Evolutionary conservation across 1,139 yeast species (phyloP).

Genomic region (Hansenula lynferdii): DNA sequence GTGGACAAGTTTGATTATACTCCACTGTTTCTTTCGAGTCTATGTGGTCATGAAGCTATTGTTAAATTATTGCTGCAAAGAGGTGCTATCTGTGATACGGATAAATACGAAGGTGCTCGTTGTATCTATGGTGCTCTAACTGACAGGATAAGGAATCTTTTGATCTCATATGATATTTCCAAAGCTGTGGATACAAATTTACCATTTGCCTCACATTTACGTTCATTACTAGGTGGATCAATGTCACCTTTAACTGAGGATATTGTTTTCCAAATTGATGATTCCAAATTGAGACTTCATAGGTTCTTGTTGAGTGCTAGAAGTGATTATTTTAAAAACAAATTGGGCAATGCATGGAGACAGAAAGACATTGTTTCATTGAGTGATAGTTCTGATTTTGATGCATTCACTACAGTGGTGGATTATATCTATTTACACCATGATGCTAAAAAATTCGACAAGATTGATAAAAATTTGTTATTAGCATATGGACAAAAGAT

Average conservation of each 20-base stretch:
- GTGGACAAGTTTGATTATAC: conserved; percentile 73
- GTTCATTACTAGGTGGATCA: conserved; percentile 32
- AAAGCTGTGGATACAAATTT: conserved; percentile 65
- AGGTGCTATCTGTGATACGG: conserved; percentile 77
- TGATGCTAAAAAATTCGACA: conserved; percentile 29
- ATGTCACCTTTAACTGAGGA: conserved; percentile 21
- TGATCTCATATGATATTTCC: conserved; percentile 60
- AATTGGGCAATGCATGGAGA: conserved; percentile 20
- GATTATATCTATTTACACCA: conserved; percentile 50
- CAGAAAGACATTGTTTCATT: conserved; percentile 13
- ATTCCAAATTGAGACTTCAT: conserved; percentile 23
- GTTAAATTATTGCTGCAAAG: conserved; percentile 54
- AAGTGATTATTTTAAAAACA: conserved; percentile 24
- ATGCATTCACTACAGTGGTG: conserved; percentile 35
- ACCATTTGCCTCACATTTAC: conserved; percentile 70
- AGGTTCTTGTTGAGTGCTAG: conserved; percentile 35
- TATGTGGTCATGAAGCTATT: conserved; percentile 67
- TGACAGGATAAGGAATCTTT: conserved; percentile 54
- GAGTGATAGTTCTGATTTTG: conserved; percentile 16
- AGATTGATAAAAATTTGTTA: conserved; percentile 27
- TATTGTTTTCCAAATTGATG: conserved; percentile 3
- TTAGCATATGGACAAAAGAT: conserved; percentile 31
- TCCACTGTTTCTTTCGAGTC: conserved; percentile 65
- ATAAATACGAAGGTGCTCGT: conserved; percentile 75
- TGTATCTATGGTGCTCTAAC: conserved; percentile 76